Evolutionary conservation across 495 filamentous ascomycete genomes (phyloP).

Genomic region (Glutinoglossum americanum): DNA sequence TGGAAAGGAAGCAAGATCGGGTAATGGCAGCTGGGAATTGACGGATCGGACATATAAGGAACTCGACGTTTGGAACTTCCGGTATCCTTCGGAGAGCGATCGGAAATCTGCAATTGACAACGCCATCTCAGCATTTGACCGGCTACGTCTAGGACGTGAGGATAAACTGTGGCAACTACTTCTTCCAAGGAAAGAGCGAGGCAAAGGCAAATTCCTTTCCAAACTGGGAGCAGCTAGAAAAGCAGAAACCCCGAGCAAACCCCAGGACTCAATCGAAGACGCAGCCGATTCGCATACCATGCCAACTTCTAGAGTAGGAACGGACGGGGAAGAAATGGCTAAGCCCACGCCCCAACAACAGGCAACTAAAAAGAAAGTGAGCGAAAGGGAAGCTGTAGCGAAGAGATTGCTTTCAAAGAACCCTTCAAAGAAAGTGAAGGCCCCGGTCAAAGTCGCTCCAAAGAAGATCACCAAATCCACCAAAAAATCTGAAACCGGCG

Average conservation of each 20-base stretch:
- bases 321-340: slow-evolving; percentile 23
- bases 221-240: slow-evolving; percentile 39
- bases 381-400: slow-evolving; percentile 36
- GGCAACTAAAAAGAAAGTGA: slow-evolving; percentile 35
- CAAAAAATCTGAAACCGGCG: slow-evolving; percentile 15
- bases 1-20: slow-evolving; percentile 35
- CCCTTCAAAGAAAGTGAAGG: slow-evolving; percentile 27
- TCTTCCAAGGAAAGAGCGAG: slow-evolving; percentile 49
- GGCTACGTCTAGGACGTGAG: slow-evolving; percentile 43
- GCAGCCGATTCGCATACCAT: not conserved
- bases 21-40: slow-evolving; percentile 34
- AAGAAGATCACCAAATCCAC: slow-evolving; percentile 9
- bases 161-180: slow-evolving; percentile 68
- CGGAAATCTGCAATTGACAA: slow-evolving; percentile 64
- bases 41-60: slow-evolving; percentile 58
- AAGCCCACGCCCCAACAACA: slow-evolving; percentile 31
- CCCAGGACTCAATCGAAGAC: slow-evolving; percentile 32
- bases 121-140: slow-evolving; percentile 64
- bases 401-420: slow-evolving; percentile 38
- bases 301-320: slow-evolving; percentile 19
- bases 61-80: slow-evolving; percentile 60
- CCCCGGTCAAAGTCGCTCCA: slow-evolving; percentile 7
- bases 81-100: slow-evolving; percentile 42
- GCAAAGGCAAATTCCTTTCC: slow-evolving; percentile 62
- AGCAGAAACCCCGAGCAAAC: slow-evolving; percentile 26